Conservation (phyloP, 1,284 basidiomycete species). For the Ceratobasidium sp. region DNA sequence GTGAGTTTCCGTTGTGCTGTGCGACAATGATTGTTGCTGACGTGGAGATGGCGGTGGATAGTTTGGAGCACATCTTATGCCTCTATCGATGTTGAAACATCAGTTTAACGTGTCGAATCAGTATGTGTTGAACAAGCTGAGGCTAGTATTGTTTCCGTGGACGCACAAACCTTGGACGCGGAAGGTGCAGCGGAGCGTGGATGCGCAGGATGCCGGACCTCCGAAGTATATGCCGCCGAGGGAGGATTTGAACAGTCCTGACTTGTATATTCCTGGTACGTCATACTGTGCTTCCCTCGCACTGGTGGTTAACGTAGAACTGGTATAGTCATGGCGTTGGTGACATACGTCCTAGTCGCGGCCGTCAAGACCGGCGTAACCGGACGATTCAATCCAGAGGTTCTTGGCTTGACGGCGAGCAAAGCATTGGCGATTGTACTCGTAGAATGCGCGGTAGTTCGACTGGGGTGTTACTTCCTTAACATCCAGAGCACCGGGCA, state of each 20-base stretch:
- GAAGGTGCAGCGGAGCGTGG: constrained; percentile 69
- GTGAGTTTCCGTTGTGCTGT: constrained; percentile 63
- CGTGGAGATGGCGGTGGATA: constrained; percentile 56
- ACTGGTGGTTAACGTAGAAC: no score
- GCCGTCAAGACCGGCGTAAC: constrained; percentile 89
- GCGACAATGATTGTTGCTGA: constrained; percentile 1
- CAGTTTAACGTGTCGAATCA: constrained; percentile 98
- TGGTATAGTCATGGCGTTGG: constrained; percentile 88
- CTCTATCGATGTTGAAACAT: constrained; percentile 85
- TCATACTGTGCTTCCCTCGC: constrained; percentile 48
- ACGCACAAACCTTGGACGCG: constrained; percentile 87
- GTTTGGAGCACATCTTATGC: constrained; percentile 83
- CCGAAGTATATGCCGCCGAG: constrained; percentile 82
- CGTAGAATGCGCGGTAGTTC: constrained; percentile 90
- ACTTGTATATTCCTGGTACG: constrained; percentile 95
- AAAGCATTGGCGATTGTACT: constrained; percentile 86
- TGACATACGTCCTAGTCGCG: constrained; percentile 93
- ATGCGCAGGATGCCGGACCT: constrained; percentile 74
- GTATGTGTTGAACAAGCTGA: constrained; percentile 93
- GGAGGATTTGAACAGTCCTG: constrained; percentile 96
- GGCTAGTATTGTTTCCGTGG: constrained; percentile 96
- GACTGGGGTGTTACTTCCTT: constrained; percentile 91
- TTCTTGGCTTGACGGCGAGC: constrained; percentile 89
- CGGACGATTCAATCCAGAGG: constrained; percentile 88
- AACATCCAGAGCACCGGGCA: constrained; percentile 84